Base-by-base conservation (phyloP, 768 basidiomycete genomes). In the Terana coerulea region DNA sequence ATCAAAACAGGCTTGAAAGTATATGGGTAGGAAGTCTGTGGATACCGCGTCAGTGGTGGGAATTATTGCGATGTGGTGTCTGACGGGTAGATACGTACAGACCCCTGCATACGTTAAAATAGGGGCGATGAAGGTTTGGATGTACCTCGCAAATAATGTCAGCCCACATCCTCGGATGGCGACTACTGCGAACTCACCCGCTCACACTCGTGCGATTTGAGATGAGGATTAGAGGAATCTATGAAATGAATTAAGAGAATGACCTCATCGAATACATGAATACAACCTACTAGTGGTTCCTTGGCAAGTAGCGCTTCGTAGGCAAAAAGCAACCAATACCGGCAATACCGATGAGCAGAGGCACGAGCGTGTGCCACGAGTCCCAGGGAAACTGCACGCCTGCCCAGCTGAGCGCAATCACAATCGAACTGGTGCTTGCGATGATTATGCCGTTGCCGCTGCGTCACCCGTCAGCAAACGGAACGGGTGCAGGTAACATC, bases 1-100 rank as follows among this genome's bases (percentile, higher is more conserved):
- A 9, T 60, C 64, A 51, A 67, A 69, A 59, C 68, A 70, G 1
- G 74, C 72, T 55, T 76, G 75, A 47, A 69, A 75, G 58, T 74
- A 76, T 14, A 69, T 65, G 3, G 72, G 72, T 6, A 69, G 58
- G 55, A 69, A 75, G 52, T 72, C 71, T 69, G 19, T 37, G 17
- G 19, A n/a, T n/a, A 12, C 5, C 4, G 22, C 5, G 17, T 44
- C 2, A 33, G 17, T n/a, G n/a, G n/a, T n/a, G n/a, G n/a, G n/a
- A n/a, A n/a, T n/a, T n/a, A n/a, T n/a, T n/a, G n/a, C n/a, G n/a
- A n/a, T n/a, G n/a, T n/a, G n/a, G n/a, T n/a, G n/a, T n/a, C n/a
- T n/a, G n/a, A n/a, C n/a, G n/a, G n/a, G n/a, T n/a, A n/a, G n/a
- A n/a, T n/a, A n/a, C 45, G 19, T 39, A 55, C 54, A 55, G 41